phyloP scores from a whole-genome alignment of 306 rosid genomes.

The Cicer yamashitae region DNA sequence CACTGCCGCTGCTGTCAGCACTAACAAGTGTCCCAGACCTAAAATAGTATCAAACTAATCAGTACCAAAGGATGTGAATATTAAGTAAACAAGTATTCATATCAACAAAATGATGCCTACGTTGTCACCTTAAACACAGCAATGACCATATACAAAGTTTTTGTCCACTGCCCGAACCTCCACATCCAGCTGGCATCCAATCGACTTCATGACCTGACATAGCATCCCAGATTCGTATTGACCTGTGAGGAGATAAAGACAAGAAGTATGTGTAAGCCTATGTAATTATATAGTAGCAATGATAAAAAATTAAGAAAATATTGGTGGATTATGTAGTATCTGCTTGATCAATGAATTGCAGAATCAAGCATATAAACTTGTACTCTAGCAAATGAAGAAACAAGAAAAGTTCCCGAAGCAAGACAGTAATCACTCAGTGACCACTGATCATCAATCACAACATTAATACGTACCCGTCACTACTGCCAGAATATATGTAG shows the following conservation, averaged over 20 bases:
- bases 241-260: constrained; percentile 47
- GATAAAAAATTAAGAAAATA: neutral
- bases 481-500: constrained; percentile 81
- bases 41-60: constrained; percentile 43
- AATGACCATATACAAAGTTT: constrained; percentile 90
- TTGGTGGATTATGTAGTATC: constrained; percentile 7
- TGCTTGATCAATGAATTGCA: neutral
- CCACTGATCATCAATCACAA: neutral
- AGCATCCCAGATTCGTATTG: constrained; percentile 86
- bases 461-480: constrained; percentile 74
- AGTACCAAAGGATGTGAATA: constrained; percentile 21
- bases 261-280: neutral
- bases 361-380: neutral
- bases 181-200: constrained; percentile 76
- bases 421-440: neutral
- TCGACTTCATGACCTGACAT: constrained; percentile 63
- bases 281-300: neutral
- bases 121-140: constrained; percentile 72
- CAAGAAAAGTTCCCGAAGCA: neutral
- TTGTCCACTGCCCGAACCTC: neutral
- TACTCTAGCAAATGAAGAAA: neutral
- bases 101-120: constrained; percentile 25
- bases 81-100: neutral
- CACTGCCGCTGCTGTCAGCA: constrained; percentile 94
- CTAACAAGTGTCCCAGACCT: constrained; percentile 96